Evolutionary conservation across 768 basidiomycete species (phyloP).

Genomic region (Pisolithus albus): DNA sequence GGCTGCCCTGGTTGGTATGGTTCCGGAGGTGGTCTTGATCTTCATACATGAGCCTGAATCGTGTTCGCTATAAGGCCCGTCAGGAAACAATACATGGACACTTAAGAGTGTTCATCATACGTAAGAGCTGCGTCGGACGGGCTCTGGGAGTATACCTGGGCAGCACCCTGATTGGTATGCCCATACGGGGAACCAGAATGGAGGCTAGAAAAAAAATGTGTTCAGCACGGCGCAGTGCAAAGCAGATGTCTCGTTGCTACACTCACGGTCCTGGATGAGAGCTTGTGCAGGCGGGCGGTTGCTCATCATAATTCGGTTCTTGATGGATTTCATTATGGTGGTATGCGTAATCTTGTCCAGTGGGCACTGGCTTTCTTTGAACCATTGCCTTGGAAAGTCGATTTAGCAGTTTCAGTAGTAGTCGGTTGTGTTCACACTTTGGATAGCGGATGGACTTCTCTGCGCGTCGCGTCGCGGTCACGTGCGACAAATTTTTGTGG

Average conservation of each 20-base stretch:
- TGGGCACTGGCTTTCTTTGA: slow-evolving; percentile 18
- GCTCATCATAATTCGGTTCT: background rate
- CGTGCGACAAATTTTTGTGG: background rate
- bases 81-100: background rate
- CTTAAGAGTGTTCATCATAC: background rate
- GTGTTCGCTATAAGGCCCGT: background rate
- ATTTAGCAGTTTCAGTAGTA: background rate
- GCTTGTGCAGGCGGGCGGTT: background rate
- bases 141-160: background rate
- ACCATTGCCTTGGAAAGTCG: slow-evolving; percentile 7
- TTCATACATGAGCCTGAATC: background rate
- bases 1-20: slow-evolving; percentile 59
- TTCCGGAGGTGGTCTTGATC: slow-evolving; percentile 12
- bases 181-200: background rate
- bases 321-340: slow-evolving; percentile 2
- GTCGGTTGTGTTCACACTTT: no score
- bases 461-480: slow-evolving; percentile 8
- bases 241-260: background rate
- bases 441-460: background rate
- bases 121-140: background rate
- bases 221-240: background rate
- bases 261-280: background rate
- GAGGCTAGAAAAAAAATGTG: background rate
- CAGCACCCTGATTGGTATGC: background rate
- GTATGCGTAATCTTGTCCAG: background rate